Percentiles rank a stretch among this genome's conserved stretches.
phyloP scores from a whole-genome alignment of 768 basidiomycete species.

The Lactifluus hygrophoroides region DNA sequence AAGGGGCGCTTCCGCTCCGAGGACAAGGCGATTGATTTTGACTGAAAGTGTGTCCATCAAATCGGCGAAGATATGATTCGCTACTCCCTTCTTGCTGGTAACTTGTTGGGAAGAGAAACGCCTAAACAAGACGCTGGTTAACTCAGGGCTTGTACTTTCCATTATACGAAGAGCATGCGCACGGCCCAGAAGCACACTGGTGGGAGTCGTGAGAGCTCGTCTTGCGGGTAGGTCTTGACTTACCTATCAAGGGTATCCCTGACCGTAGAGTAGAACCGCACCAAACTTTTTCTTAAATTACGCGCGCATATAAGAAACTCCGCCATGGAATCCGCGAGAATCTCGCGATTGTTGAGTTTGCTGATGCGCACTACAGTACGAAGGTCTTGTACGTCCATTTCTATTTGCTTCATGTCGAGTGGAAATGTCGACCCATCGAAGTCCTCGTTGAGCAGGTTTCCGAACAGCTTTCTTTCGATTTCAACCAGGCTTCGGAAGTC shows the following conservation, averaged over 20 bases:
- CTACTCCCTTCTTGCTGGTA: neutral
- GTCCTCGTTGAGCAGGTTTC: neutral
- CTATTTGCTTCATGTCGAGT: neutral
- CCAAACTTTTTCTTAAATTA: neutral
- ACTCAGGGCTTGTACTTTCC: neutral
- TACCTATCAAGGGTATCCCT: constrained; percentile 14
- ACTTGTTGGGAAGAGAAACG: neutral
- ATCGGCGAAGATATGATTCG: neutral
- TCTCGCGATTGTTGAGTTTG: neutral
- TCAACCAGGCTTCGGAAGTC: neutral
- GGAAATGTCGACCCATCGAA: neutral
- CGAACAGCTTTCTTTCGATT: neutral
- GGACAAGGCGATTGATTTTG: neutral
- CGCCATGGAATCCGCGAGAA: constrained; percentile 1
- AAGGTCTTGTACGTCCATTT: neutral
- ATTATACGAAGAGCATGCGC: neutral
- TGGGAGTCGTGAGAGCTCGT: neutral
- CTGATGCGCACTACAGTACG: neutral
- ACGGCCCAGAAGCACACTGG: neutral
- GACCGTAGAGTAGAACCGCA: neutral
- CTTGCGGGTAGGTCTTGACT: constrained; percentile 48
- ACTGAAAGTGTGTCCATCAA: neutral
- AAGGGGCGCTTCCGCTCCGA: neutral
- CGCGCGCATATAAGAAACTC: neutral
- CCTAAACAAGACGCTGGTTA: neutral